Percentiles rank a stretch among this genome's conserved stretches.
Evolutionary conservation across 2,329 filamentous ascomycete genomes (phyloP).

Genomic region (Xylariaceae sp.): DNA sequence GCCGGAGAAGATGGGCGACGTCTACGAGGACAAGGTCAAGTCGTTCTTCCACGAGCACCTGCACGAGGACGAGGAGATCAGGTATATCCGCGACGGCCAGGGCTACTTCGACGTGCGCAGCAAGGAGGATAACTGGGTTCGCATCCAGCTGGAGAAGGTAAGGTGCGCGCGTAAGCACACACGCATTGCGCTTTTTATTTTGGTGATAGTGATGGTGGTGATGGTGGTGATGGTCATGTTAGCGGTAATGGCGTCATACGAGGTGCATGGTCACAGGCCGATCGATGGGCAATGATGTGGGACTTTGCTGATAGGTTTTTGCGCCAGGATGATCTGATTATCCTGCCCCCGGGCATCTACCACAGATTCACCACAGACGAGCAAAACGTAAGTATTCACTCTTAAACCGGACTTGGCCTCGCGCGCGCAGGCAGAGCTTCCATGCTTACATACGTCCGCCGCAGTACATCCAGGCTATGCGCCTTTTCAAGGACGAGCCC

Average conservation of each 20-base stretch:
- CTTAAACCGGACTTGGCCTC: background rate
- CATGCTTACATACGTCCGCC: background rate
- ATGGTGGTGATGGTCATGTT: background rate
- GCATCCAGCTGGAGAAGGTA: constrained; percentile 80
- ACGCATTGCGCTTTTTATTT: background rate
- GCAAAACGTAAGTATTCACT: constrained; percentile 71
- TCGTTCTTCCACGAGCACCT: constrained; percentile 93
- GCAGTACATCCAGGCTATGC: constrained; percentile 93
- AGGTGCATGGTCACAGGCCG: background rate
- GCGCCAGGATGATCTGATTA: constrained; percentile 74
- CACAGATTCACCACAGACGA: constrained; percentile 96
- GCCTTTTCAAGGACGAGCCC: constrained; percentile 96
- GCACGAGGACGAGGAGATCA: constrained; percentile 98
- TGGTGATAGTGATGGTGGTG: no score
- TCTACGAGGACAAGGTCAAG: constrained; percentile 93
- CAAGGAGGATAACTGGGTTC: constrained; percentile 83
- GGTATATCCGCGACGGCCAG: constrained; percentile 85
- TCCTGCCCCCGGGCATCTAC: constrained; percentile 93
- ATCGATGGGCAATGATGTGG: background rate
- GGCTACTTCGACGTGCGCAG: constrained; percentile 94
- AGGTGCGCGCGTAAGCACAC: constrained; percentile 3
- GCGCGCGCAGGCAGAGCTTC: background rate
- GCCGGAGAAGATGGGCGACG: constrained; percentile 78
- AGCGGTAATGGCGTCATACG: background rate
- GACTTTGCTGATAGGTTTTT: background rate